Percentiles rank a stretch among this genome's conserved stretches.
These are phyloP conservation scores for Zhuliangozyma blackwelliae DNA, from an alignment of 1,139 yeast species.

Conservation along the genomic window DNA sequence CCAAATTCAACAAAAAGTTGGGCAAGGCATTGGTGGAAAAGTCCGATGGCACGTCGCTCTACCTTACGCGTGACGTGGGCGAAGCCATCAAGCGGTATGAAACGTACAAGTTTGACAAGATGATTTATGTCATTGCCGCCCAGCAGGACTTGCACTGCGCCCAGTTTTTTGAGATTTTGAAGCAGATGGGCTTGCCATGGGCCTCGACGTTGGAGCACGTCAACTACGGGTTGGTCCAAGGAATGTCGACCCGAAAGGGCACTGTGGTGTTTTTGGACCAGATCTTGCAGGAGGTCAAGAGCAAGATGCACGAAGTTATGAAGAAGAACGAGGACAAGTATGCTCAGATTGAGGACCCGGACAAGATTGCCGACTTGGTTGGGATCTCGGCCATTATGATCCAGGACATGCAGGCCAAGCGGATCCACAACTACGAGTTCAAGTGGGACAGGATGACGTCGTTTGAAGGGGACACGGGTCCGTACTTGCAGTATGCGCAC, in stretches of 20 bases:
- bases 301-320: constrained; percentile 97
- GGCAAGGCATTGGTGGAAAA: constrained; percentile 94
- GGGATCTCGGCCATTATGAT: constrained; percentile 98
- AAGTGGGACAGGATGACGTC: constrained; percentile 99
- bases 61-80: constrained; percentile 95
- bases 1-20: constrained; percentile 82
- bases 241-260: constrained; percentile 98
- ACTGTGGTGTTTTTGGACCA: constrained; percentile 96
- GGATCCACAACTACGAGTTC: constrained; percentile 93
- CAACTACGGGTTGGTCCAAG: constrained; percentile 96
- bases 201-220: constrained; percentile 75
- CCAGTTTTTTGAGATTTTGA: constrained; percentile 91
- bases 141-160: constrained; percentile 95
- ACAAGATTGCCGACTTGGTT: constrained; percentile 88
- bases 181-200: constrained; percentile 91
- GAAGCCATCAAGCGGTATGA: constrained; percentile 92
- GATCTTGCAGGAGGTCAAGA: constrained; percentile 91
- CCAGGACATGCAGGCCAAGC: constrained; percentile 98
- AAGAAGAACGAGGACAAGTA: constrained; percentile 87
- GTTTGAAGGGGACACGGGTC: constrained; percentile 99
- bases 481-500: constrained; percentile 97
- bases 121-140: constrained; percentile 91
- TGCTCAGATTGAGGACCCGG: constrained; percentile 92
- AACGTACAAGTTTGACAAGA: constrained; percentile 83
- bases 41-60: constrained; percentile 92